These are phyloP conservation scores for Wickerhamomyces strasburgensis DNA, from an alignment of 805 yeast genomes.

Conservation along the genomic window DNA sequence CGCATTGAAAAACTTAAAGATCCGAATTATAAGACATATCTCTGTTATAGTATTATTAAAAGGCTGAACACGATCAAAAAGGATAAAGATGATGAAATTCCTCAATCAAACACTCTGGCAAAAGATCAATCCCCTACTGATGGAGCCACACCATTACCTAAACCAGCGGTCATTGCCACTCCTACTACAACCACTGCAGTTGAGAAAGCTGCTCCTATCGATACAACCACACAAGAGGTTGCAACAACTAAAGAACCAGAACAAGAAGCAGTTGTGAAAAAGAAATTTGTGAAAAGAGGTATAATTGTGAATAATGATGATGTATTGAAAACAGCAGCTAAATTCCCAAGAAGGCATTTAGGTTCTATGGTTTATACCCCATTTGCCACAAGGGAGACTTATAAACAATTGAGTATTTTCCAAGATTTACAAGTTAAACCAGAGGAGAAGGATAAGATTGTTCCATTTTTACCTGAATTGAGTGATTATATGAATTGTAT, in stretches of 20 bases:
- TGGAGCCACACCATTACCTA: not conserved
- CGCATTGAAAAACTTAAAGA: slow-evolving; percentile 23
- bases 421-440: slow-evolving; percentile 1
- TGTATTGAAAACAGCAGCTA: slow-evolving; percentile 34
- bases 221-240: too few species aligned
- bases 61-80: slow-evolving; percentile 22
- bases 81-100: not conserved
- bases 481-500: slow-evolving; percentile 38
- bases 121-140: not conserved
- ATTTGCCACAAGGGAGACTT: slow-evolving; percentile 43
- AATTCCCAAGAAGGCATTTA: slow-evolving; percentile 41
- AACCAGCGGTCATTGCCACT: not conserved
- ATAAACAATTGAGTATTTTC: slow-evolving; percentile 16
- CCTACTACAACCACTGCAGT: not conserved
- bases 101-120: slow-evolving; percentile 2
- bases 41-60: slow-evolving; percentile 27
- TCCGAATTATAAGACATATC: slow-evolving; percentile 24
- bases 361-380: slow-evolving; percentile 58
- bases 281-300: slow-evolving; percentile 21
- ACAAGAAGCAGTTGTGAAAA: too few species aligned
- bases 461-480: slow-evolving; percentile 29
- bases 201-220: not conserved
- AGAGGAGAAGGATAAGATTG: slow-evolving; percentile 7
- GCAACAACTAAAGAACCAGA: too few species aligned
- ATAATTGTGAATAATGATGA: slow-evolving; percentile 34